Evolutionary conservation across 176 grass and related monocot species (phyloP).

Genomic region (Ensete ventricosum): DNA sequence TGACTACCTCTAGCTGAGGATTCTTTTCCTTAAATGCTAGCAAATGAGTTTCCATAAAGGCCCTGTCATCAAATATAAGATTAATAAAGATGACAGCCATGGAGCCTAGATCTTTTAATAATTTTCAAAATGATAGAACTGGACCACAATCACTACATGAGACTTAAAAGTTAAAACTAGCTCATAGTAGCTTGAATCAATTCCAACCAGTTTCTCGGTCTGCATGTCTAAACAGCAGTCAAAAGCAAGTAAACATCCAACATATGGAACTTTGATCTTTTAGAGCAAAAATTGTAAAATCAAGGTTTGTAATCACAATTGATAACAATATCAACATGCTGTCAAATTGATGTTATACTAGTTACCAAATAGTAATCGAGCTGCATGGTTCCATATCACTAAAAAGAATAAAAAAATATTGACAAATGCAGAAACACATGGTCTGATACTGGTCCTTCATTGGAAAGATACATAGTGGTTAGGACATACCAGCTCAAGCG

Average conservation of each 20-base stretch:
- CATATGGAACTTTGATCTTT: not conserved
- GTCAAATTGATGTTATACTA: no score
- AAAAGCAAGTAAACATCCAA: not conserved
- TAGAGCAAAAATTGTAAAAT: no score
- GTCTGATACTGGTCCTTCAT: no score
- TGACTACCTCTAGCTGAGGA: slow-evolving; percentile 54
- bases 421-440: no score
- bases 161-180: not conserved
- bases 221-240: not conserved
- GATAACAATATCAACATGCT: no score
- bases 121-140: not conserved
- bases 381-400: no score
- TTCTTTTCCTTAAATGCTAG: slow-evolving; percentile 60
- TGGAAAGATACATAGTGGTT: no score
- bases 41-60: slow-evolving; percentile 78
- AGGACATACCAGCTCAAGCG: no score
- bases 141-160: not conserved
- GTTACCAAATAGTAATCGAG: no score
- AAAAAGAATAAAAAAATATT: no score
- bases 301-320: no score
- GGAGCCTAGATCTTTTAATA: not conserved
- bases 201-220: not conserved
- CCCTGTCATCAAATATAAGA: slow-evolving; percentile 29
- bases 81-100: not conserved
- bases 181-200: not conserved